Base-by-base conservation (phyloP, 2,329 filamentous ascomycete genomes). In the Fusarium dimerum region DNA sequence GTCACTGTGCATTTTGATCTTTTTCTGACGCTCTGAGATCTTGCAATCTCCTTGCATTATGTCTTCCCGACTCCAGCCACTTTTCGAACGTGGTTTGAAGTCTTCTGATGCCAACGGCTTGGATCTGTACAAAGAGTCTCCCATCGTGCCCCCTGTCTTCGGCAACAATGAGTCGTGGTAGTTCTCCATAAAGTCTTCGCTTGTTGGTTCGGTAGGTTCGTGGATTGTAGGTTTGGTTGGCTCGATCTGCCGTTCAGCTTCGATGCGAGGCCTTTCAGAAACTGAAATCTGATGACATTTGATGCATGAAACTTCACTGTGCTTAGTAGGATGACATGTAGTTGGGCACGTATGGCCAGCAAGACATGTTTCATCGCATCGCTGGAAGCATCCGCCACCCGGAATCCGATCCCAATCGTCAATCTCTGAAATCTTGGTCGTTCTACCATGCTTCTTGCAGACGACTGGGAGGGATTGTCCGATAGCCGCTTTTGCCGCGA, bases 401-500 rank as follows among this genome's bases (percentile, higher is more conserved):
- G 54, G 39, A 63, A 68, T 51, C 2, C 50, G 48, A 0, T 68
- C 53, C 81, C 83, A 90, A 16, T 84, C 78, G 1, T 77, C 69
- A 0, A 80, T 71, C 11, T 80, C 73, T 45, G 73, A 69, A 30
- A 91, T 78, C 43, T 76, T 73, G 0, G 74, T 80, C 29, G 74
- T 76, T 2, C 66, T 73, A 1, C 71, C 65, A 64, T 93, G 89
- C 0, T 78, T 81, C 6, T 72, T 63, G 63, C 90, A 94, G 6
- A 76, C 76, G 13, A 92, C 66, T 1, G 87, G 87, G 0, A 93
- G 61, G n/a, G 64, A 58, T 9, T 68, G 61, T 0, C 69, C 56
- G 2, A 56, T 59, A 9, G 49, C 64, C 5, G 63, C 55, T 40
- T 77, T 73, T 0, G 62, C 51, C 3, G 65, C 63, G 64, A 87